A percentile compares a stretch with the other conserved stretches of the same genome.
These are phyloP conservation scores for Blastocystis hominis DNA, from an alignment of 352 stramenopile genomes.

Conservation along the genomic window DNA sequence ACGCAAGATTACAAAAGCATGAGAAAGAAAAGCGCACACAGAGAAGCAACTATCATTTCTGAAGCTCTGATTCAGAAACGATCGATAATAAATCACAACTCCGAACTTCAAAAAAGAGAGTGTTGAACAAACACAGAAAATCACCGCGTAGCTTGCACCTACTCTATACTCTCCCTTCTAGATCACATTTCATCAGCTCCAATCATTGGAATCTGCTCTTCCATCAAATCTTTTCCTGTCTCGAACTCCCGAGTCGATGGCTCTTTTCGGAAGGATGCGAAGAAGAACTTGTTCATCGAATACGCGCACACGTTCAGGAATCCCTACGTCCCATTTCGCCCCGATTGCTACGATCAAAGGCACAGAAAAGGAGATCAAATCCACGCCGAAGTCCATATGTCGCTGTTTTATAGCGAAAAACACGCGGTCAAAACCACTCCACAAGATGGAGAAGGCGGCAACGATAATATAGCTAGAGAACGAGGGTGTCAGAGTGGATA, in stretches of 20 bases:
- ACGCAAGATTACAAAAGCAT: too few relatives aligned
- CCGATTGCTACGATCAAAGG: background rate
- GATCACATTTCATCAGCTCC: background rate
- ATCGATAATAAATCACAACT: too few relatives aligned
- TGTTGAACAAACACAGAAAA: too few relatives aligned
- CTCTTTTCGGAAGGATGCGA: background rate
- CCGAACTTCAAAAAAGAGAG: too few relatives aligned
- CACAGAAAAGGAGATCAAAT: conserved; percentile 2
- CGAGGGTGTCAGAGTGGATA: background rate
- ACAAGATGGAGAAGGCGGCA: background rate
- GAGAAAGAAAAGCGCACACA: too few relatives aligned
- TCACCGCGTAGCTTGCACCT: too few relatives aligned
- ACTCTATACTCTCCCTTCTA: too few relatives aligned
- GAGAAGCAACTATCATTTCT: too few relatives aligned
- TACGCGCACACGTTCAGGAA: conserved; percentile 44
- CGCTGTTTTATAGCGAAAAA: background rate
- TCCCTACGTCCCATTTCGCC: background rate
- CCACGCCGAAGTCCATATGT: background rate
- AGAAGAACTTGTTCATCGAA: conserved; percentile 50
- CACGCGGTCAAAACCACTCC: background rate
- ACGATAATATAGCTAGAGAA: background rate
- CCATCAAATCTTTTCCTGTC: background rate
- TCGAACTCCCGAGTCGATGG: background rate
- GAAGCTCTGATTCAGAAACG: too few relatives aligned
- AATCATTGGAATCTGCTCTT: background rate